phyloP scores from a whole-genome alignment of 1,284 basidiomycete species.

The Salmacisia buchloeana region DNA sequence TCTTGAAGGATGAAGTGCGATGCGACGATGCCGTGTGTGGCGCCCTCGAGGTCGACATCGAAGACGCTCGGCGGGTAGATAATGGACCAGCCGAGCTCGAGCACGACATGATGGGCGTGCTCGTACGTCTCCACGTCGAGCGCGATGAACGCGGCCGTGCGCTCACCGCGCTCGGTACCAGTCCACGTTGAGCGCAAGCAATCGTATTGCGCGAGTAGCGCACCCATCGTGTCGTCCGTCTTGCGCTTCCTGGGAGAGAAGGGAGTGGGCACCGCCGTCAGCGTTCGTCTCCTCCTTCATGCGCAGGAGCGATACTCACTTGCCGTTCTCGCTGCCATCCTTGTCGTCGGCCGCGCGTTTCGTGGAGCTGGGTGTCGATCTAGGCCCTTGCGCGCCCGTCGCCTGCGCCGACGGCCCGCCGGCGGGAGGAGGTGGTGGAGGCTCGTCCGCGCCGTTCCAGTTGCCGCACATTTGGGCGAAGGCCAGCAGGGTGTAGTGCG shows the following conservation, averaged over 20 bases:
- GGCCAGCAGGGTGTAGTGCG: background rate
- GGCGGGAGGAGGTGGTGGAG: no score
- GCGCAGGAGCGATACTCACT: no score
- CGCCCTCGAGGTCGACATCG: background rate
- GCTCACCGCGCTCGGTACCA: background rate
- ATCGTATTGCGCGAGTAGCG: background rate
- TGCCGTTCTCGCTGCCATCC: no score
- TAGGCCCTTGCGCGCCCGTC: no score
- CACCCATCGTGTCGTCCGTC: background rate
- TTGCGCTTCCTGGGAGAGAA: background rate
- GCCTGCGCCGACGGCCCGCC: no score
- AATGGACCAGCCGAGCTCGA: background rate
- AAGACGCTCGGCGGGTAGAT: background rate
- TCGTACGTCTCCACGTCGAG: background rate
- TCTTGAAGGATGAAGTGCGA: constrained; percentile 3
- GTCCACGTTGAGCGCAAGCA: background rate
- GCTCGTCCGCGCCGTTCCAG: no score
- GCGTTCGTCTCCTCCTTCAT: no score
- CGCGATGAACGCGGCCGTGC: background rate
- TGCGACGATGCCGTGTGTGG: background rate
- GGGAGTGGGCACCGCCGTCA: background rate
- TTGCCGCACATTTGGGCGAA: background rate
- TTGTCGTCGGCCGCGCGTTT: no score
- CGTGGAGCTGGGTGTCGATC: no score
- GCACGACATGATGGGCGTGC: background rate